Conservation (phyloP, 345 rosid genomes). For the Gossypium mustelinum region DNA sequence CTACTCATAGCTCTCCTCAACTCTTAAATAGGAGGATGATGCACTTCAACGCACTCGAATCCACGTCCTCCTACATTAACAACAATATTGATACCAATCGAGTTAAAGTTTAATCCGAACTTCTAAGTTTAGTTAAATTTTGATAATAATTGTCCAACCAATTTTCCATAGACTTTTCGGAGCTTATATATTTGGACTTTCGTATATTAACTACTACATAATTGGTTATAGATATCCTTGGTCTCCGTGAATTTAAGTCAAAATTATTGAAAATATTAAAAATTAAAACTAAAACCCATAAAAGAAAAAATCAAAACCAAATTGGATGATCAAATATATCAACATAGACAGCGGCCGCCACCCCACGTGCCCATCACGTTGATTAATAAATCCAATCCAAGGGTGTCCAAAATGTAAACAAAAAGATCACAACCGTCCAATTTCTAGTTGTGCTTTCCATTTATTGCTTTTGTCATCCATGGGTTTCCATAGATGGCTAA, state of each 20-base stretch:
- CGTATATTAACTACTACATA: background rate
- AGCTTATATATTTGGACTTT: background rate
- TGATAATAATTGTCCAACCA: background rate
- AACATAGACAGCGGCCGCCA: conserved; percentile 15
- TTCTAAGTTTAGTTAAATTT: background rate
- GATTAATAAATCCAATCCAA: conserved; percentile 7
- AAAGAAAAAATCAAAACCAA: background rate
- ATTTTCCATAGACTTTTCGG: background rate
- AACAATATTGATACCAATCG: too few species aligned
- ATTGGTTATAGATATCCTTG: background rate
- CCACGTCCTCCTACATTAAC: fast-evolving
- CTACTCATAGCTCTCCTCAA: fast-evolving
- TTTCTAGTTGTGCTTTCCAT: background rate
- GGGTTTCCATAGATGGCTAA: background rate
- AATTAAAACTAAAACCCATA: background rate
- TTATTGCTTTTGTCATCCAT: background rate
- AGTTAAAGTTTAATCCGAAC: too few species aligned
- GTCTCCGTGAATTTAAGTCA: background rate
- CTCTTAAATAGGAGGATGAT: too few species aligned
- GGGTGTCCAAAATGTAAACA: background rate
- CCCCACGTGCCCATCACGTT: background rate
- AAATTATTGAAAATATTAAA: background rate
- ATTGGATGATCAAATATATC: background rate
- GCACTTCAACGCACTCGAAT: background rate
- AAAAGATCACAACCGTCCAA: background rate